A percentile compares a stretch with the other conserved stretches of the same genome.
Evolutionary conservation across 179 eudicot genomes (phyloP).

Genomic region (Gypsophila paniculata): DNA sequence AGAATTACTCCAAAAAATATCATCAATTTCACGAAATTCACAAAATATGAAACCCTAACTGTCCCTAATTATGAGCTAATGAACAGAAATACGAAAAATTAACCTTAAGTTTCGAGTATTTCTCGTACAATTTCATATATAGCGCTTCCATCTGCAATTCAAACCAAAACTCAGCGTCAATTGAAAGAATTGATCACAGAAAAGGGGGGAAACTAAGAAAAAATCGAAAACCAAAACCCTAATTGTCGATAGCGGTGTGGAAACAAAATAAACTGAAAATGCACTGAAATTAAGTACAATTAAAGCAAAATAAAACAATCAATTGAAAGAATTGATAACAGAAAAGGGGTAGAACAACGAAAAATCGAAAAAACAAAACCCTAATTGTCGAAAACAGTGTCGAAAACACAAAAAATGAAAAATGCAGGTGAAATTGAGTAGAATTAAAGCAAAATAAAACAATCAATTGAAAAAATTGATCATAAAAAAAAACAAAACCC

Average conservation of each 20-base stretch:
- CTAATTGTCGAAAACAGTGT: not conserved
- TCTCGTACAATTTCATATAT: slow-evolving; percentile 64
- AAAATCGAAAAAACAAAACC: not conserved
- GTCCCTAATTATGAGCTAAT: not conserved
- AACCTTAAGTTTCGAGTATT: slow-evolving; percentile 73
- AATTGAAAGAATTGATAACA: not conserved
- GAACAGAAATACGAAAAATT: not conserved
- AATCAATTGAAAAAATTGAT: not conserved
- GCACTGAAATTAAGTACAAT: not conserved
- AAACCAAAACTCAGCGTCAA: not conserved
- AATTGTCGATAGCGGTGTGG: too few relatives aligned
- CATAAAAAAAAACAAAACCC: not conserved
- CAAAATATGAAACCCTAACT: not conserved
- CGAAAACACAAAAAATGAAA: not conserved
- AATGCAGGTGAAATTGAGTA: not conserved
- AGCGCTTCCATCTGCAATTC: slow-evolving; percentile 55
- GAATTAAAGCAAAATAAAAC: not conserved
- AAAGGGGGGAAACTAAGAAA: not conserved
- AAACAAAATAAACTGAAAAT: not conserved
- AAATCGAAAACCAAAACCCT: not conserved
- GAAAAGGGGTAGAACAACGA: not conserved
- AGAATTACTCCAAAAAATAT: too few relatives aligned
- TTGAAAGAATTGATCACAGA: not conserved
- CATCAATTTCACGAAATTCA: not conserved
- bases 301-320: not conserved